These are phyloP conservation scores for Apium graveolens DNA, from an alignment of 129 eudicot species.

Conservation along the genomic window DNA sequence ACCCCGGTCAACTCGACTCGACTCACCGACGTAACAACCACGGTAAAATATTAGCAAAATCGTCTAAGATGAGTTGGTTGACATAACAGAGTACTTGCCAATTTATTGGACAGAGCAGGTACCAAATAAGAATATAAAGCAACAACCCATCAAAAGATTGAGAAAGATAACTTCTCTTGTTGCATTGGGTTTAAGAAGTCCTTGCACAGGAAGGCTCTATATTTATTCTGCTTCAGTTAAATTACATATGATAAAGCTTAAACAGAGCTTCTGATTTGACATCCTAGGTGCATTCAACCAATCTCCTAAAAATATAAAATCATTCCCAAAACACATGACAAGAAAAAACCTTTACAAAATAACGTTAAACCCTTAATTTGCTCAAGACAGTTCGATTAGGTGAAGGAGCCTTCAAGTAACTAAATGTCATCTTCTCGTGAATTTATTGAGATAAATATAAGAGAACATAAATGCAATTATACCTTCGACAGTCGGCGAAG, in stretches of 20 bases:
- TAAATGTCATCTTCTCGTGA: background rate
- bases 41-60: background rate
- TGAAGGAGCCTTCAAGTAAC: background rate
- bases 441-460: background rate
- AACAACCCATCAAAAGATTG: background rate
- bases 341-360: background rate
- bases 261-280: background rate
- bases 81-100: background rate
- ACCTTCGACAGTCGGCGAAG: conserved; percentile 98
- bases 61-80: background rate
- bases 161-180: background rate
- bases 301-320: background rate
- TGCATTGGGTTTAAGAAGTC: background rate
- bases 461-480: conserved; percentile 6
- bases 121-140: background rate
- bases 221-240: background rate
- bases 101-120: background rate
- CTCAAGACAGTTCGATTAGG: background rate
- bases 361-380: background rate
- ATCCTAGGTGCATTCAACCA: background rate
- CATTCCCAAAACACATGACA: background rate
- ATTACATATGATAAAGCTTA: background rate
- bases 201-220: background rate
- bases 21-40: no score
- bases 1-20: no score